Conservation (phyloP, 345 rosid genomes). For the Boechera stricta region DNA sequence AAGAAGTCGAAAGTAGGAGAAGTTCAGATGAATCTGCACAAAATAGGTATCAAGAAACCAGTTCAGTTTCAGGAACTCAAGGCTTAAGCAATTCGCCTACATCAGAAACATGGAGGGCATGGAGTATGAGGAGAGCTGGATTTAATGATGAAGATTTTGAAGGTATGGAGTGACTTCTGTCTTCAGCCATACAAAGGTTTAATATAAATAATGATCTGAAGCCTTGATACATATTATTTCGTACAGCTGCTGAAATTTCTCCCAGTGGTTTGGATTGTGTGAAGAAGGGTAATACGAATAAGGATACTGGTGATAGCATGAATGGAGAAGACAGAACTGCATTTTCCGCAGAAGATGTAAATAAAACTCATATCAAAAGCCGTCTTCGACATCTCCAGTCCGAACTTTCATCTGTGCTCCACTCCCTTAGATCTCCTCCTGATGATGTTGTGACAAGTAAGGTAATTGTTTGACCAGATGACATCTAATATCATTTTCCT, state of each 20-base stretch:
- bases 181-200: constrained; percentile 5
- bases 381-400: constrained; percentile 72
- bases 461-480: constrained; percentile 40
- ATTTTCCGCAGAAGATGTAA: constrained; percentile 44
- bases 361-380: constrained; percentile 52
- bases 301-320: constrained; percentile 40
- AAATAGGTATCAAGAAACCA: constrained; percentile 37
- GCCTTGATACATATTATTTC: constrained; percentile 24
- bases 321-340: constrained; percentile 44
- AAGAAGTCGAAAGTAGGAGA: constrained; percentile 40
- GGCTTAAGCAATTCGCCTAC: constrained; percentile 46
- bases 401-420: constrained; percentile 82
- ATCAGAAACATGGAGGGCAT: constrained; percentile 69
- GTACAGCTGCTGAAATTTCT: constrained; percentile 64
- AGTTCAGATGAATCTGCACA: constrained; percentile 33
- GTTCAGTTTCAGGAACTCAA: constrained; percentile 43
- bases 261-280: constrained; percentile 30
- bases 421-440: constrained; percentile 58
- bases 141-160: constrained; percentile 61
- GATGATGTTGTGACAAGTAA: constrained; percentile 50
- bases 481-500: not conserved
- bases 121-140: constrained; percentile 78
- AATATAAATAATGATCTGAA: not conserved
- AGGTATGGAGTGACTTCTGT: constrained; percentile 53
- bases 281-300: constrained; percentile 40